Evolutionary conservation across 768 basidiomycete genomes (phyloP), one percentile per base, ranked within the genome.

Genomic region (Lanmaoa rubissima): DNA sequence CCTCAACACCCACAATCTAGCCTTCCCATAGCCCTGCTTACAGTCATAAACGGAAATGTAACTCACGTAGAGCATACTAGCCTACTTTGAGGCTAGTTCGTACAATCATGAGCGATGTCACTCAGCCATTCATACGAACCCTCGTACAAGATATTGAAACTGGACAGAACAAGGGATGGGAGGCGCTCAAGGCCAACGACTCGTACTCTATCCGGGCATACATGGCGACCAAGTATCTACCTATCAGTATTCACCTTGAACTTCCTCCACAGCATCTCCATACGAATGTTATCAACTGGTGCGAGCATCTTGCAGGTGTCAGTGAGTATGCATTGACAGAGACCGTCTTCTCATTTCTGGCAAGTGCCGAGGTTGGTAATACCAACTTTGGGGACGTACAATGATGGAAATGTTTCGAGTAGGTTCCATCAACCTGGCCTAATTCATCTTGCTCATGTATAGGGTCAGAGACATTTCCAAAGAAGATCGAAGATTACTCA

Each of bases 241-340:
- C 61, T 8, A 24, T 2, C 3, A 67, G 68, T 39, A 21, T 26
- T 13, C 46, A 48, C 46, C 53, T 69, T 28, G 44, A 43, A 5
- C 45, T 69, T 19, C 61, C 69, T 19, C 52, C 54, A 1, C 34
- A 43, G 12, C 53, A 64, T 40, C 63, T 64, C 40, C 39, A 55
- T 17, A 53, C 3, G 40, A 54, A 65, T 32, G 63, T 73, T 3
- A 56, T 76, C 36, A 68, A 74, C 55, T 77, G 59, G 49, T 61
- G 60, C 10, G n/a, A 8, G 17, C 21, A 53, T 13, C 28, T 59
- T 17, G 49, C 19, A 48, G n/a, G 9, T 34, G 16, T 12, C 3
- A 1, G 12, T n/a, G 44, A 59, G 6, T 2, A 1, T 14, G 28
- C 47, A 7, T 45, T 60, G n/a, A 12, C 19, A 44, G 42, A 44